phyloP scores from a whole-genome alignment of 768 basidiomycete species.

The Termitomyces sp. region DNA sequence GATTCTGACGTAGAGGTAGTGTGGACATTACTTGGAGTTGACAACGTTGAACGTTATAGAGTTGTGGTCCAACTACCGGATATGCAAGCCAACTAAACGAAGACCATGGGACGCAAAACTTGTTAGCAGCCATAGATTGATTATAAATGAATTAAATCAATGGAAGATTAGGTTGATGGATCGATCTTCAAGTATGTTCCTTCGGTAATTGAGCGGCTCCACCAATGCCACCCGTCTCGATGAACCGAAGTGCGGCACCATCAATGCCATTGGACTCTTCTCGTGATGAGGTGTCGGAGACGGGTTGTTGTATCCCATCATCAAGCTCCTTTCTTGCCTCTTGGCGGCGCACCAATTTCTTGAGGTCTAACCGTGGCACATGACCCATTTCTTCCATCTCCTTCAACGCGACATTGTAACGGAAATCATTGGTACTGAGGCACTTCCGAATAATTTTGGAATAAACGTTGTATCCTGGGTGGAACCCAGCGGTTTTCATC shows the following conservation, averaged over 20 bases:
- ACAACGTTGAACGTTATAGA: background rate
- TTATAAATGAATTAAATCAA: background rate
- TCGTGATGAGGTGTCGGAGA: background rate
- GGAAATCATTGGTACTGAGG: constrained; percentile 45
- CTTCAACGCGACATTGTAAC: constrained; percentile 58
- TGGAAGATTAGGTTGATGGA: background rate
- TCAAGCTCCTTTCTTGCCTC: background rate
- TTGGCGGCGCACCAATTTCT: constrained; percentile 7
- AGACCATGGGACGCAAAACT: background rate
- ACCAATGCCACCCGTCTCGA: constrained; percentile 26
- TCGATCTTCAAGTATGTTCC: background rate
- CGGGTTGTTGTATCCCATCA: background rate
- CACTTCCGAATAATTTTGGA: constrained; percentile 56
- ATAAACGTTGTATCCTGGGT: constrained; percentile 55
- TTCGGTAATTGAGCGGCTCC: constrained; percentile 9
- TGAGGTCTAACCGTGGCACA: constrained; percentile 17
- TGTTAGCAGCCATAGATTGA: background rate
- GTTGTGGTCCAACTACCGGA: background rate
- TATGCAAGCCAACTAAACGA: background rate
- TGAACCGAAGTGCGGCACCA: constrained; percentile 23
- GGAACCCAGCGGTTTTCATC: constrained; percentile 63
- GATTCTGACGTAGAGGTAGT: background rate
- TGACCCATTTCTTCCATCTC: constrained; percentile 70
- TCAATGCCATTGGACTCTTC: constrained; percentile 11
- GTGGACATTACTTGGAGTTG: background rate